These are phyloP conservation scores for Litsea cubeba DNA, from an alignment of 164 flowering plant species.

Conservation along the genomic window DNA sequence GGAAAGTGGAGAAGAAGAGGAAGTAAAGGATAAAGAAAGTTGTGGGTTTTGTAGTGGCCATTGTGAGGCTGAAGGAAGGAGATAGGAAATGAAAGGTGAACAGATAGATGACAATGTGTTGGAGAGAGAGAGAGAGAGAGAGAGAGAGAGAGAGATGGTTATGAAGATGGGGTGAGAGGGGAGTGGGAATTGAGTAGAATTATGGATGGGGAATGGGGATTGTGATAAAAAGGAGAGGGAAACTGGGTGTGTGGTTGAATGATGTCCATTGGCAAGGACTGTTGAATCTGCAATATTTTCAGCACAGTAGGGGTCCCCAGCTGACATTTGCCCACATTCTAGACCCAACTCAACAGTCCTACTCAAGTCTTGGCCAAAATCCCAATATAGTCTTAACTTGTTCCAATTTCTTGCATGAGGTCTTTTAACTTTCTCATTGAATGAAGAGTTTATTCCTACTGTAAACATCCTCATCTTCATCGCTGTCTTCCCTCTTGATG, in stretches of 20 bases:
- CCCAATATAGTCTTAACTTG: no score
- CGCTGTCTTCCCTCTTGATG: no score
- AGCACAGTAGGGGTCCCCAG: conserved; percentile 20
- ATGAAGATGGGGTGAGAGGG: neutral
- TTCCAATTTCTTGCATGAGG: no score
- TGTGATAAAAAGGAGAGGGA: neutral
- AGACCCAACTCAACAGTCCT: neutral
- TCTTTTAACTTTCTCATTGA: no score
- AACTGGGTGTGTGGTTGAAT: conserved; percentile 14
- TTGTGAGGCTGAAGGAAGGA: conserved; percentile 2
- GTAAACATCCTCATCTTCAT: no score
- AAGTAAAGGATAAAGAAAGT: conserved; percentile 5
- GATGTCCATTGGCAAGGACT: conserved; percentile 18
- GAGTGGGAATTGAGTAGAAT: neutral
- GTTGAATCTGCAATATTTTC: conserved; percentile 14
- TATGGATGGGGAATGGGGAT: neutral
- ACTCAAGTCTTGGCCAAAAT: no score
- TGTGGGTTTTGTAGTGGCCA: conserved; percentile 14
- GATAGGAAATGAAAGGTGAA: conserved; percentile 11
- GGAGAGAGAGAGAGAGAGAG: neutral
- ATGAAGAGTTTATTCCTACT: no score
- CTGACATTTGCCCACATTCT: neutral
- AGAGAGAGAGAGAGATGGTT: conserved; percentile 12
- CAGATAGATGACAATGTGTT: conserved; percentile 3
- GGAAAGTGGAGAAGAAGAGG: conserved; percentile 19